Percentiles rank a stretch among this genome's conserved stretches.
Conservation (phyloP, 2,329 filamentous ascomycete species). For the Penicillium expansum region DNA sequence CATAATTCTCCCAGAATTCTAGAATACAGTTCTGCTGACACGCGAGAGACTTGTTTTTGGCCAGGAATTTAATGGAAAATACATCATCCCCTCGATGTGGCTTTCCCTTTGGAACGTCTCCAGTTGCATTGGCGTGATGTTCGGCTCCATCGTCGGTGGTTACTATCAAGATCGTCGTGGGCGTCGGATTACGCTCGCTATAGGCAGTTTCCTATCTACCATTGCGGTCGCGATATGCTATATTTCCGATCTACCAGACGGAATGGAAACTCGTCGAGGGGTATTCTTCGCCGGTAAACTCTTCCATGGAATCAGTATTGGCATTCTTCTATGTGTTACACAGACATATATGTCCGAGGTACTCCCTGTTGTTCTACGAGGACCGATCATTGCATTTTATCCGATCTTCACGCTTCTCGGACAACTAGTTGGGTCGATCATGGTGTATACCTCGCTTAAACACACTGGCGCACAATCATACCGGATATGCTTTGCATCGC, state of each 20-base stretch:
- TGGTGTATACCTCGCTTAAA: constrained; percentile 33
- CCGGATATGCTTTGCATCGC: constrained; percentile 43
- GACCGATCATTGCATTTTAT: constrained; percentile 48
- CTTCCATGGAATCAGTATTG: constrained; percentile 46
- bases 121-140: constrained; percentile 38
- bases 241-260: constrained; percentile 18
- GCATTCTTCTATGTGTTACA: constrained; percentile 43
- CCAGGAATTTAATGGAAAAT: constrained; percentile 25
- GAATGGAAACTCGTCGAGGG: constrained; percentile 29
- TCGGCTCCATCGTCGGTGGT: constrained; percentile 39
- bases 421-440: constrained; percentile 43
- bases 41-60: constrained; percentile 27
- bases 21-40: neutral
- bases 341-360: constrained; percentile 53
- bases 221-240: constrained; percentile 30
- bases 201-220: constrained; percentile 37
- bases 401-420: constrained; percentile 50
- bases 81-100: constrained; percentile 43
- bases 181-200: constrained; percentile 34
- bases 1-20: neutral
- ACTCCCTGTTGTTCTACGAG: constrained; percentile 45
- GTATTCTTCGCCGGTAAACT: constrained; percentile 47
- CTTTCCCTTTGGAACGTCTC: constrained; percentile 44
- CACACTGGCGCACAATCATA: constrained; percentile 11
- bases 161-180: constrained; percentile 41